phyloP scores from a whole-genome alignment of 1,284 basidiomycete genomes.

The Cryptococcus jaspeensis region DNA sequence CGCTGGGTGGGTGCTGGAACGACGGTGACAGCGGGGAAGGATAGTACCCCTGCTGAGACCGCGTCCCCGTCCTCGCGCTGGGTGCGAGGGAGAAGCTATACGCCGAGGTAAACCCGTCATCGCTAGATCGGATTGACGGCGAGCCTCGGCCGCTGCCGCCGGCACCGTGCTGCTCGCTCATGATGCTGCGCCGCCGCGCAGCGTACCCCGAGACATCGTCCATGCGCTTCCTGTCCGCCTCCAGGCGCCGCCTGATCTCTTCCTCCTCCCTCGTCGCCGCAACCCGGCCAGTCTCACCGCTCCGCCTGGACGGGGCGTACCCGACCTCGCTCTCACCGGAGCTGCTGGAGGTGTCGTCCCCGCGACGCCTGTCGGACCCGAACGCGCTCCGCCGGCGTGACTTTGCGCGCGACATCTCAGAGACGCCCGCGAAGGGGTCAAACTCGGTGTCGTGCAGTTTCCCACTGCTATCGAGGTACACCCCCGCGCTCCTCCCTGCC shows the following conservation, averaged over 20 bases:
- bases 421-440: slow-evolving; percentile 49
- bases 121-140: slow-evolving; percentile 31
- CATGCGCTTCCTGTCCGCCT: slow-evolving; percentile 39
- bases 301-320: slow-evolving; percentile 3
- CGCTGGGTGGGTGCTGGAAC: neutral
- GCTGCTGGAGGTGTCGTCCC: slow-evolving; percentile 17
- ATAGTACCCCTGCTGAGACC: slow-evolving; percentile 26
- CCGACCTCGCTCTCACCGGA: slow-evolving; percentile 4
- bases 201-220: slow-evolving; percentile 43
- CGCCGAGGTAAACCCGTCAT: slow-evolving; percentile 22
- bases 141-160: slow-evolving; percentile 35
- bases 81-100: slow-evolving; percentile 6
- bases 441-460: slow-evolving; percentile 51
- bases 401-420: slow-evolving; percentile 41
- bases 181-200: slow-evolving; percentile 40
- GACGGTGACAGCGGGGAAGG: slow-evolving; percentile 39
- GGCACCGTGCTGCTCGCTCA: slow-evolving; percentile 25
- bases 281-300: slow-evolving; percentile 10
- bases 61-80: slow-evolving; percentile 10
- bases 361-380: slow-evolving; percentile 34
- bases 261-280: slow-evolving; percentile 25
- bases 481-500: slow-evolving; percentile 20
- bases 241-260: slow-evolving; percentile 35
- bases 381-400: slow-evolving; percentile 43
- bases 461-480: slow-evolving; percentile 47